Evolutionary conservation across 148 eudicot genomes (phyloP), one percentile per base, ranked within the genome.

Genomic region (Amaranthus hypochondriacus): DNA sequence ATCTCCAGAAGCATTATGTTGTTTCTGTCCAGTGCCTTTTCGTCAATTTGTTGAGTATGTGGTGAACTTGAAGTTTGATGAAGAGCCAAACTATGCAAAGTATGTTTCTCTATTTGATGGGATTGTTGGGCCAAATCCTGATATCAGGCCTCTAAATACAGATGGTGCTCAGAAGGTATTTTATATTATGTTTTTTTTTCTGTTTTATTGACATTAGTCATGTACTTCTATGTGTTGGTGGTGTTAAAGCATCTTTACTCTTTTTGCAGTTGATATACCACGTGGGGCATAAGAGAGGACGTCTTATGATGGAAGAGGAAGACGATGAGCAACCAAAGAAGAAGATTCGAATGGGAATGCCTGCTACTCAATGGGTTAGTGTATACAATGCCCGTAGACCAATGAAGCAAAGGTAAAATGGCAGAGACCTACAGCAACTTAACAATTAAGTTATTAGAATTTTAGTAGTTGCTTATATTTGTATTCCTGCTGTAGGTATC

Each of bases 311-410:
- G 83, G 97, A 87, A 55, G 96, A 84, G 2, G 97, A 89, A 2
- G 96, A 95, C 42, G 96, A 94, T 66, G 96, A 89, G 79, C 93
- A 87, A 72, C 96, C 93, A 47, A 92, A 88, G 88, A 95, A 92
- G 83, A 95, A 90, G 81, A 84, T 86, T 18, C 87, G 97, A 10
- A 87, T 90, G 88, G 96, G 96, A 67, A 87, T 87, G 92, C 97
- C 97, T 81, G 98, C 98, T 49, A 90, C 96, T 52, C 98, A 95
- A 76, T 95, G 98, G 98, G 86, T 95, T 73, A 89, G 93, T 75
- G 77, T 90, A 71, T 92, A 95, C 72, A 95, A 88, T 85, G 96
- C 98, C 74, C 91, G 88, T 6, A 82, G 96, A 53, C 96, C 97
- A 47, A 94, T 94, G 97, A 94, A 94, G 80, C 98, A 94, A 83